These are phyloP conservation scores for Pyricularia pennisetigena DNA, from an alignment of 2,329 filamentous ascomycete species.

Conservation along the genomic window DNA sequence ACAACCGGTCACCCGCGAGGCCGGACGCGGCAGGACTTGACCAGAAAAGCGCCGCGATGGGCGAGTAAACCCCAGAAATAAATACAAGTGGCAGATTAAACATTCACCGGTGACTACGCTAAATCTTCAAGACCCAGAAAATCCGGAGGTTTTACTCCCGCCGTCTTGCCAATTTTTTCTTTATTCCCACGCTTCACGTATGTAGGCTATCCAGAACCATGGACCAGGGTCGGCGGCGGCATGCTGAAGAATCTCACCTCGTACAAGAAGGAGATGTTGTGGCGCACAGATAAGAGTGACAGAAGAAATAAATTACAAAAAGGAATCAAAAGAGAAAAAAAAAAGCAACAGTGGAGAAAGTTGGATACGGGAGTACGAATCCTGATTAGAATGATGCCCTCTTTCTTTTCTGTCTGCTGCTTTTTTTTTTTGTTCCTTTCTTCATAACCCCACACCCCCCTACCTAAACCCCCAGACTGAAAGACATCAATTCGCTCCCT, in stretches of 20 bases:
- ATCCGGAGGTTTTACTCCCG: not conserved
- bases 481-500: not conserved
- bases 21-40: not conserved
- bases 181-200: not conserved
- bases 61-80: not conserved
- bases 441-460: not conserved
- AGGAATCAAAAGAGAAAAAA: not conserved
- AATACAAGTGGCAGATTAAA: not conserved
- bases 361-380: not conserved
- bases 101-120: not conserved
- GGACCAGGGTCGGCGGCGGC: not conserved
- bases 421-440: not conserved
- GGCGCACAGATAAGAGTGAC: not conserved
- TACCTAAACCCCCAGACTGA: no score
- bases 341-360: not conserved
- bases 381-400: not conserved
- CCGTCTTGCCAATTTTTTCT: no score
- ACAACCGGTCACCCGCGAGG: not conserved
- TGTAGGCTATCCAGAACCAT: not conserved
- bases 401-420: not conserved
- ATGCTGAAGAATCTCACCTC: not conserved
- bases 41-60: not conserved
- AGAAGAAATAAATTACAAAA: no score
- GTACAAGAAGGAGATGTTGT: not conserved
- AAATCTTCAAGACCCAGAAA: not conserved